A percentile compares a stretch with the other conserved stretches of the same genome.
These are phyloP conservation scores for Pestalotiopsis sp. DNA, from an alignment of 2,329 filamentous ascomycete genomes.

Conservation along the genomic window DNA sequence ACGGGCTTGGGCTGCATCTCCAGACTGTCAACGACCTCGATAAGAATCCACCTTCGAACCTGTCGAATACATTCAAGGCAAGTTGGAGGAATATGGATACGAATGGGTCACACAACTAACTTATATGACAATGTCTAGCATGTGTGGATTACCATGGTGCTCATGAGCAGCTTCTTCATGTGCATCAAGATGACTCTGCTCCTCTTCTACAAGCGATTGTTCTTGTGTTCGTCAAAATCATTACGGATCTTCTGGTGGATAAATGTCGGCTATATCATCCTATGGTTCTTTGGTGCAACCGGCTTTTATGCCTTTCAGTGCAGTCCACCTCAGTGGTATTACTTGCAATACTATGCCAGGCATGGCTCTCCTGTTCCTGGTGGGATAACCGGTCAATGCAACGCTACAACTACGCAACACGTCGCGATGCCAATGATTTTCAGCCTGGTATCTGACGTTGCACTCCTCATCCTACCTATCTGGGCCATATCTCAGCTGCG, in stretches of 20 bases:
- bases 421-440: slow-evolving; percentile 27
- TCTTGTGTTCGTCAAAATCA: slow-evolving; percentile 22
- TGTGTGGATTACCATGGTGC: slow-evolving; percentile 30
- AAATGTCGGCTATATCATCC: slow-evolving; percentile 25
- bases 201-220: slow-evolving; percentile 28
- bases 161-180: slow-evolving; percentile 27
- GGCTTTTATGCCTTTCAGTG: slow-evolving; percentile 29
- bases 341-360: slow-evolving; percentile 23
- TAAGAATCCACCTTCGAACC: not conserved
- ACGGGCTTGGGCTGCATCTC: not conserved
- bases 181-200: slow-evolving; percentile 29
- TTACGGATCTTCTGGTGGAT: slow-evolving; percentile 28
- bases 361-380: slow-evolving; percentile 20
- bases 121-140: slow-evolving; percentile 19
- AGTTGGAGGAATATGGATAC: not conserved
- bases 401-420: slow-evolving; percentile 25
- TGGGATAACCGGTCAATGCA: slow-evolving; percentile 22
- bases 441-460: slow-evolving; percentile 25
- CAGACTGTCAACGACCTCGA: not conserved
- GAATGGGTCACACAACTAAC: not conserved
- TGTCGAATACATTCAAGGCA: not conserved
- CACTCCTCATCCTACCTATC: slow-evolving; percentile 24
- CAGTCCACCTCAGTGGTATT: slow-evolving; percentile 27
- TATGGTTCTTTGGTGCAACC: slow-evolving; percentile 29
- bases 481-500: slow-evolving; percentile 25